Conservation (phyloP, 495 filamentous ascomycete species). For the Lasiosphaeria ovina region DNA sequence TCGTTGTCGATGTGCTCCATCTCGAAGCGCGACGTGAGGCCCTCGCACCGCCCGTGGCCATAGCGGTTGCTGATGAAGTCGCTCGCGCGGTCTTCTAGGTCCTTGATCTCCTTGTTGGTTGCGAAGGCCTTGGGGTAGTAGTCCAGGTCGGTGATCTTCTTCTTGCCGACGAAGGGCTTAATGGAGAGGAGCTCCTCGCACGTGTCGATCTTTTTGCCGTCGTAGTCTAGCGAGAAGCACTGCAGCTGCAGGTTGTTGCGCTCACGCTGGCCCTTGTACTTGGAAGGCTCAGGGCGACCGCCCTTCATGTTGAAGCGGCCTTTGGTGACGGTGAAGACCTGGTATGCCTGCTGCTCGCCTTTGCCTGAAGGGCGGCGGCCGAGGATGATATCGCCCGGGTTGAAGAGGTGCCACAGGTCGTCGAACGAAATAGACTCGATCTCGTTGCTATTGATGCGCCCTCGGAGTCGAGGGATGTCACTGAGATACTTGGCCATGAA, state of each 20-base stretch:
- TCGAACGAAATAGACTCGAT: constrained; percentile 18
- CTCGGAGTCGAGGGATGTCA: no score
- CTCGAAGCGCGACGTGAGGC: no score
- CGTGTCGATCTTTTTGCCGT: constrained; percentile 53
- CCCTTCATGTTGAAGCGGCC: constrained; percentile 3
- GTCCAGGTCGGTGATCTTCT: constrained; percentile 44
- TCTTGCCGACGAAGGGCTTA: constrained; percentile 46
- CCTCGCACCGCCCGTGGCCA: no score
- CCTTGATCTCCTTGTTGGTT: no score
- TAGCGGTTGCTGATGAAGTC: no score
- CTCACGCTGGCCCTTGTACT: no score
- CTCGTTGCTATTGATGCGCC: no score
- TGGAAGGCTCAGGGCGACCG: no score
- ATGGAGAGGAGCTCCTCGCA: constrained; percentile 36
- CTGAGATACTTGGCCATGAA: no score
- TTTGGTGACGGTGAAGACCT: constrained; percentile 12
- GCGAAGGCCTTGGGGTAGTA: constrained; percentile 5
- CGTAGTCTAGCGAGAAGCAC: constrained; percentile 49
- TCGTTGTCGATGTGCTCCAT: no score
- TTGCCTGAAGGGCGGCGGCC: not conserved
- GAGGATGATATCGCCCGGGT: constrained; percentile 29
- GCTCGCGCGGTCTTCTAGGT: no score
- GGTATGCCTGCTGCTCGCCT: constrained; percentile 16
- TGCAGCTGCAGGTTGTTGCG: constrained; percentile 11
- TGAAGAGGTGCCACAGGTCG: constrained; percentile 38